Base-by-base conservation (phyloP, 139 green algal species). In the Parachlorella kessleri region DNA sequence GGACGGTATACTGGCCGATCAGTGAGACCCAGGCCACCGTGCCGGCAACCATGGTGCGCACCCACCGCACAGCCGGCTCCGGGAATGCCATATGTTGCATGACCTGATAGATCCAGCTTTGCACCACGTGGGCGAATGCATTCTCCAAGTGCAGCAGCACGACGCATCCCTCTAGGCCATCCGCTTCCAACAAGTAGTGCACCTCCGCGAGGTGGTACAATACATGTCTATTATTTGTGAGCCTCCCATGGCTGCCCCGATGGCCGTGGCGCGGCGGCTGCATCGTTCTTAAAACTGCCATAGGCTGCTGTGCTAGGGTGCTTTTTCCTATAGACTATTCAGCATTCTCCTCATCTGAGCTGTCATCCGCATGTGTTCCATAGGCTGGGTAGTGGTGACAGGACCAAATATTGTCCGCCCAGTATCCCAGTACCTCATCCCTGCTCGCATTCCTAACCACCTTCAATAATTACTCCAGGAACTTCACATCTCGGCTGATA, bases 141-240 rank as follows among this genome's bases (percentile, higher is more conserved):
- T 82, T 84, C 36, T 37, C 24, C 4, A 81, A 81, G 24, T 81
- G 74, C 4, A 85, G 64, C 9, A 85, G n/a, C n/a, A n/a, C n/a
- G n/a, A 76, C 0, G 55, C 36, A 26, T 65, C 66, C 79, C 4
- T 55, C n/a, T 14, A 4, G 5, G 10, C 69, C 67, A n/a, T 74
- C n/a, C n/a, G n/a, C 30, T 28, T 9, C 55, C 24, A 26, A 35
- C 5, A 79, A 63, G 7, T 64, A 54, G 23, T 72, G 21, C 33
- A 73, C 30, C 30, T 76, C 24, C 2, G 79, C 55, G 30, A 82
- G 81, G 23, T 78, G 55, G 32, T 77, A 40, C 0, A 79, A 24
- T 30, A 85, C 54, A 4, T 65, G n/a, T n/a, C n/a, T n/a, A n/a
- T n/a, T n/a, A n/a, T n/a, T n/a, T n/a, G n/a, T n/a, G n/a, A n/a